A percentile compares a stretch with the other conserved stretches of the same genome.
phyloP scores from a whole-genome alignment of 2,329 filamentous ascomycete species.

The Pseudogymnoascus sp. region DNA sequence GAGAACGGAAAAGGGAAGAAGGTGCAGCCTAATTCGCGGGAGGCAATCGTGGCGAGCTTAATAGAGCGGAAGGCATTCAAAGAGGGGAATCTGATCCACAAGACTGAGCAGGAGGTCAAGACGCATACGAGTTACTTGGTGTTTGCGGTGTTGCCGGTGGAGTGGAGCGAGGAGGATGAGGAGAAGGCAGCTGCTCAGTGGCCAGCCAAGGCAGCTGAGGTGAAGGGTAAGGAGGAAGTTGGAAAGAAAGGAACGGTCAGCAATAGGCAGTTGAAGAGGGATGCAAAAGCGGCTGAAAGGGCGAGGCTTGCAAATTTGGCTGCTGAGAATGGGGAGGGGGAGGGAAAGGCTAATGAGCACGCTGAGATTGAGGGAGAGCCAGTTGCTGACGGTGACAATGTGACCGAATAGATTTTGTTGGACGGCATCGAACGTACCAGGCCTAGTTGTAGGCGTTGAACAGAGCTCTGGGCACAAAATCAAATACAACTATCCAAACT shows the following conservation, averaged over 20 bases:
- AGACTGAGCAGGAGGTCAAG: conserved; percentile 82
- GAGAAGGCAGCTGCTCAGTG: conserved; percentile 54
- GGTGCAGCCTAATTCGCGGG: conserved; percentile 23
- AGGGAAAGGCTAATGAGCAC: background rate
- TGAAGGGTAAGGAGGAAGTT: conserved; percentile 42
- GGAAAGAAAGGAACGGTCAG: conserved; percentile 29
- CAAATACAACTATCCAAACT: background rate
- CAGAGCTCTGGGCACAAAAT: background rate
- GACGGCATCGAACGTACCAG: background rate
- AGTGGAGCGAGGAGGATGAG: conserved; percentile 81
- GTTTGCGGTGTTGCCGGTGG: conserved; percentile 80
- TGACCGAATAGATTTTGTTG: background rate
- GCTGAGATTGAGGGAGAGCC: background rate
- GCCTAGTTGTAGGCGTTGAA: background rate
- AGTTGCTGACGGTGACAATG: background rate
- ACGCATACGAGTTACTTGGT: conserved; percentile 96
- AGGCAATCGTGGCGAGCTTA: conserved; percentile 26
- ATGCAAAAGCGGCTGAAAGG: background rate
- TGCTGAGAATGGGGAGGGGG: background rate
- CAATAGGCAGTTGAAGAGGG: conserved; percentile 9
- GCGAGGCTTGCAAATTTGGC: background rate
- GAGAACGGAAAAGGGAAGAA: conserved; percentile 27
- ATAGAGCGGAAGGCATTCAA: conserved; percentile 52
- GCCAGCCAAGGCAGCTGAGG: conserved; percentile 33
- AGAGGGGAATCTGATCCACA: conserved; percentile 69